Conservation (phyloP, 495 filamentous ascomycete genomes). For the Talaromyces proteolyticus region DNA sequence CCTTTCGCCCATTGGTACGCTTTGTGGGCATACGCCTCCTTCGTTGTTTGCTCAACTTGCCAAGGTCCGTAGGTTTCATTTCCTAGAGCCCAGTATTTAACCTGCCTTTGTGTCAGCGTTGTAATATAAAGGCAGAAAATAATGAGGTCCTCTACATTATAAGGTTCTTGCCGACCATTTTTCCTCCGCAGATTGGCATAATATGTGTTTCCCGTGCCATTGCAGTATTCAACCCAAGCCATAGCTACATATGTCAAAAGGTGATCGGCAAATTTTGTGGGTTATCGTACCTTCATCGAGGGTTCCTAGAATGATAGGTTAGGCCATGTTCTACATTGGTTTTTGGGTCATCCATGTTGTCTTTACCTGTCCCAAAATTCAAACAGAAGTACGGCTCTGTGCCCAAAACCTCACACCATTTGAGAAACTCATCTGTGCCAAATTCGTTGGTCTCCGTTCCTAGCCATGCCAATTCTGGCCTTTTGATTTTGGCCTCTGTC, state of each 20-base stretch:
- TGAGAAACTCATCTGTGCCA: slow-evolving; percentile 79
- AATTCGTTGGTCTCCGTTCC: slow-evolving; percentile 71
- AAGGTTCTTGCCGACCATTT: slow-evolving; percentile 66
- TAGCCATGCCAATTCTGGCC: slow-evolving; percentile 71
- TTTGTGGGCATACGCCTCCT: slow-evolving; percentile 69
- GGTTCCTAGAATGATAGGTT: slow-evolving; percentile 36
- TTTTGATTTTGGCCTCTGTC: slow-evolving; percentile 5
- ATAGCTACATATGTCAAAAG: slow-evolving; percentile 34
- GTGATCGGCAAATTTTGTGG: neutral
- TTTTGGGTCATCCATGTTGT: neutral
- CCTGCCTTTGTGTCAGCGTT: slow-evolving; percentile 21
- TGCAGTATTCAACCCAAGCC: slow-evolving; percentile 80
- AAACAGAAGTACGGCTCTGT: slow-evolving; percentile 70
- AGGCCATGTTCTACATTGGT: neutral
- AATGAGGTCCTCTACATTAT: slow-evolving; percentile 43
- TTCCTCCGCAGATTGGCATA: slow-evolving; percentile 71
- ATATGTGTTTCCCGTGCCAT: slow-evolving; percentile 63
- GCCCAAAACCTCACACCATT: slow-evolving; percentile 64
- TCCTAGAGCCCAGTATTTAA: slow-evolving; percentile 62
- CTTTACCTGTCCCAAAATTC: slow-evolving; percentile 61
- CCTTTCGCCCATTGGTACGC: slow-evolving; percentile 75
- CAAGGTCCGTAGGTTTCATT: slow-evolving; percentile 78
- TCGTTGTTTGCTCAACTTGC: slow-evolving; percentile 72
- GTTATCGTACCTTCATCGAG: slow-evolving; percentile 56
- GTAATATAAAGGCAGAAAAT: neutral